A percentile compares a stretch with the other conserved stretches of the same genome.
Evolutionary conservation across 257 asterid genomes (phyloP).

Genomic region (Primulina huaijiensis): DNA sequence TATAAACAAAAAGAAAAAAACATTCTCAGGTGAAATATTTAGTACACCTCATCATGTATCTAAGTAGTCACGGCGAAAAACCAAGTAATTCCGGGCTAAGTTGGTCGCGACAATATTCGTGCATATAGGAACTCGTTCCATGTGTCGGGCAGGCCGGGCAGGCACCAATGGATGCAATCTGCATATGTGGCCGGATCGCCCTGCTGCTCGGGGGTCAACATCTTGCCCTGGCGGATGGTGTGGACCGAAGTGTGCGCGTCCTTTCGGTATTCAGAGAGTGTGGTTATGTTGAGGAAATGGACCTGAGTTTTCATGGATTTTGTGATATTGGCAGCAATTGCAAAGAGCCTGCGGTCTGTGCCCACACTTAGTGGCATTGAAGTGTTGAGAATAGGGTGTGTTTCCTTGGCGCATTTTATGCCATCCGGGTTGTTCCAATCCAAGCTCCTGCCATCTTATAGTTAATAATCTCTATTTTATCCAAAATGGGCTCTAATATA

Average conservation of each 20-base stretch:
- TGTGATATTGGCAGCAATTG: constrained; percentile 48
- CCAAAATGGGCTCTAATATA: too few species aligned
- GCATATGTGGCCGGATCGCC: constrained; percentile 62
- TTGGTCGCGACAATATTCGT: constrained; percentile 26
- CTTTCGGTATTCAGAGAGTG: constrained; percentile 68
- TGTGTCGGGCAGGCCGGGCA: constrained; percentile 80
- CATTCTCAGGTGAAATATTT: constrained; percentile 5
- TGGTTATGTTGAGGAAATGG: constrained; percentile 61
- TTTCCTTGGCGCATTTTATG: constrained; percentile 72
- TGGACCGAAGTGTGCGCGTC: constrained; percentile 87
- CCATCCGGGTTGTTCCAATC: constrained; percentile 82
- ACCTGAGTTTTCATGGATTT: constrained; percentile 49
- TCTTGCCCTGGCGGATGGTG: constrained; percentile 77
- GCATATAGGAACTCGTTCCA: constrained; percentile 74
- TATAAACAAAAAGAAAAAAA: constrained; percentile 18
- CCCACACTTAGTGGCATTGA: constrained; percentile 64
- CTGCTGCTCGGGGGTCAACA: constrained; percentile 58
- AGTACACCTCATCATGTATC: constrained; percentile 19
- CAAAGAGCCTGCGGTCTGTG: constrained; percentile 57
- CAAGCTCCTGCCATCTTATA: constrained; percentile 49
- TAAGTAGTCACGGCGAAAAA: neutral
- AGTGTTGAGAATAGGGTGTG: constrained; percentile 58
- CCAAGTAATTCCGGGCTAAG: constrained; percentile 18
- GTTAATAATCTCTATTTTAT: too few species aligned
- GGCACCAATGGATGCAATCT: constrained; percentile 91